phyloP scores from a whole-genome alignment of 108 stramenopile species.

The Chaetoceros tenuissimus region DNA sequence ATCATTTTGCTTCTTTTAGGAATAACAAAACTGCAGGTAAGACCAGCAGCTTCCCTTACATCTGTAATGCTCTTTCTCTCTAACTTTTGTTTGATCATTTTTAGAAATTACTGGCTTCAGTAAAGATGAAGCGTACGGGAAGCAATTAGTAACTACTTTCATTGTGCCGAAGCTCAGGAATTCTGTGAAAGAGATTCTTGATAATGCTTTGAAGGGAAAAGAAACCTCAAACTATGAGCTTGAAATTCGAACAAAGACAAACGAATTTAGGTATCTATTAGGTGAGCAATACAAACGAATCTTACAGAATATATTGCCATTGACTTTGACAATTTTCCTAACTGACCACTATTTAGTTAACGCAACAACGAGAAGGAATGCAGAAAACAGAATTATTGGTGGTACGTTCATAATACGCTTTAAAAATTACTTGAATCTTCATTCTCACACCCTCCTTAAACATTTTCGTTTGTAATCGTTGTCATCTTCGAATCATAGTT shows the following conservation, averaged over 20 bases:
- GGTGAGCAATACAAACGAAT: neutral
- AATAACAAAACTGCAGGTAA: slow-evolving; percentile 39
- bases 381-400: neutral
- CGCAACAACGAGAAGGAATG: neutral
- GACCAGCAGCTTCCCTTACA: too few species aligned
- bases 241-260: slow-evolving; percentile 6
- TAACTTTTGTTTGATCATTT: too few species aligned
- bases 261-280: slow-evolving; percentile 1
- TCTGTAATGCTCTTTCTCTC: too few species aligned
- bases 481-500: too few species aligned
- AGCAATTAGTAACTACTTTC: slow-evolving; percentile 52
- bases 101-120: slow-evolving; percentile 55
- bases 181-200: slow-evolving; percentile 4
- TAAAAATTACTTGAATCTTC: neutral
- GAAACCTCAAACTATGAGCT: slow-evolving; percentile 14
- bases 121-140: slow-evolving; percentile 55
- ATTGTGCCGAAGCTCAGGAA: slow-evolving; percentile 33
- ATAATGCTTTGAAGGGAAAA: slow-evolving; percentile 6
- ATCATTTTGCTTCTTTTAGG: too few species aligned
- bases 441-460: too few species aligned
- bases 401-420: neutral
- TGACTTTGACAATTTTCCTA: neutral
- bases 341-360: neutral
- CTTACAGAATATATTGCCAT: neutral
- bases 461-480: too few species aligned